Evolutionary conservation across 257 asterid genomes (phyloP).

Genomic region (Ilex asprella): DNA sequence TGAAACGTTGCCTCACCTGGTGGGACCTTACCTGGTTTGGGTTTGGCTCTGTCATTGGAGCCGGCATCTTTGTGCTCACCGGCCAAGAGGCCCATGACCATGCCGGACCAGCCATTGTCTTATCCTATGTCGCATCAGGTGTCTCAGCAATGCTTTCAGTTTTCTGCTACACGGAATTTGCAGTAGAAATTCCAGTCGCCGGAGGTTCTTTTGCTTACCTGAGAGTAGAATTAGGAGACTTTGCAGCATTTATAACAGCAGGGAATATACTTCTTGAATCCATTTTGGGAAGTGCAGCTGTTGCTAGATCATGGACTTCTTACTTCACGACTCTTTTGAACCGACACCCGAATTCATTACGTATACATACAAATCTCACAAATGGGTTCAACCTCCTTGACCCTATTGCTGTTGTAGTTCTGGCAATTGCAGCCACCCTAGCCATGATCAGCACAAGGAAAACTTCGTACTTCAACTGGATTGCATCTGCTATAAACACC

Average conservation of each 20-base stretch:
- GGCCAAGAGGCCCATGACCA: slow-evolving; percentile 55
- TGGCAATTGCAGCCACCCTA: slow-evolving; percentile 26
- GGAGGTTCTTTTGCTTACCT: slow-evolving; percentile 61
- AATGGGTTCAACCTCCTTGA: slow-evolving; percentile 38
- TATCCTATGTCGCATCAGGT: slow-evolving; percentile 51
- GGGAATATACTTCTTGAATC: slow-evolving; percentile 56
- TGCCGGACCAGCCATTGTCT: slow-evolving; percentile 56
- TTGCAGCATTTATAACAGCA: slow-evolving; percentile 50
- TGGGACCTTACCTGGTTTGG: slow-evolving; percentile 72
- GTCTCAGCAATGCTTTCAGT: slow-evolving; percentile 63
- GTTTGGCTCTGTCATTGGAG: slow-evolving; percentile 59
- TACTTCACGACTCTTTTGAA: slow-evolving; percentile 53
- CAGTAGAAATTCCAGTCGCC: slow-evolving; percentile 51
- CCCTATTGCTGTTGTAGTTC: slow-evolving; percentile 46
- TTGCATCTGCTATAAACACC: slow-evolving; percentile 48
- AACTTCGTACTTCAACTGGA: slow-evolving; percentile 49
- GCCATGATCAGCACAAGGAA: slow-evolving; percentile 43
- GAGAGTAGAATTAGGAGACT: slow-evolving; percentile 55
- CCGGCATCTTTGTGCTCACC: slow-evolving; percentile 56
- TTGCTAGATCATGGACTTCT: slow-evolving; percentile 59
- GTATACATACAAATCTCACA: slow-evolving; percentile 35
- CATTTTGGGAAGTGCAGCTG: slow-evolving; percentile 51
- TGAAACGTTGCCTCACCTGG: slow-evolving; percentile 66
- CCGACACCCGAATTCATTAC: slow-evolving; percentile 38
- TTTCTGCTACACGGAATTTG: slow-evolving; percentile 63